Evolutionary conservation across 768 basidiomycete genomes (phyloP).

Genomic region (Coprinopsis marcescibilis): DNA sequence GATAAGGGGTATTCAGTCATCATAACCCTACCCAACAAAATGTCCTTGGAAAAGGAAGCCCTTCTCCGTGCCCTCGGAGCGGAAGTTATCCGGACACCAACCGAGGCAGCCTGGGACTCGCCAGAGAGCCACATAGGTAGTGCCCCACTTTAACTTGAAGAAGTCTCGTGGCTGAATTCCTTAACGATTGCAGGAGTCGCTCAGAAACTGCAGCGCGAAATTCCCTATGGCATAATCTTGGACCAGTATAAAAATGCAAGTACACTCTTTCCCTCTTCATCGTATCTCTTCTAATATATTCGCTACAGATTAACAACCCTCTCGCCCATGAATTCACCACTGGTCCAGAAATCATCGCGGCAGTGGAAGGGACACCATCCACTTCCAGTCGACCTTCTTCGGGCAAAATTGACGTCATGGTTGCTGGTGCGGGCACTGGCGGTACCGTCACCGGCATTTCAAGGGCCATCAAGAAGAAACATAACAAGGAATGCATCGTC

Average conservation of each 20-base stretch:
- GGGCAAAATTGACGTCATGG: conserved; percentile 71
- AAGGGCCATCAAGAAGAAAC: conserved; percentile 69
- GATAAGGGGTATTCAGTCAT: conserved; percentile 90
- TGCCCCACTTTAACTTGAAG: conserved; percentile 26
- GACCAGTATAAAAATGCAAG: conserved; percentile 85
- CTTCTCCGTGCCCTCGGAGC: conserved; percentile 89
- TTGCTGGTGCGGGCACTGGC: conserved; percentile 91
- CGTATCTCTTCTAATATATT: conserved; percentile 9
- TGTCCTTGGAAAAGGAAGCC: conserved; percentile 92
- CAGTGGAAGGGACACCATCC: conserved; percentile 61
- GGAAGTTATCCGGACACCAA: conserved; percentile 91
- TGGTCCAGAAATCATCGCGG: conserved; percentile 86
- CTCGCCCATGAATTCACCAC: conserved; percentile 88
- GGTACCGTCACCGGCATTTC: conserved; percentile 91
- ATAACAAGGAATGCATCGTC: conserved; percentile 67
- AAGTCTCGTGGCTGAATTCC: conserved; percentile 80
- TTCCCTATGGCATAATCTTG: conserved; percentile 82
- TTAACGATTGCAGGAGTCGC: conserved; percentile 86
- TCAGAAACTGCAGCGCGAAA: conserved; percentile 64
- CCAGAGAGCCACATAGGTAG: conserved; percentile 91
- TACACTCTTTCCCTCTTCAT: conserved; percentile 6
- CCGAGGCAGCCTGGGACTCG: conserved; percentile 82
- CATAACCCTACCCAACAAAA: conserved; percentile 90
- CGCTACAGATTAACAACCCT: conserved; percentile 67
- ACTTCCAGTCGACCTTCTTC: conserved; percentile 54